phyloP scores from a whole-genome alignment of 2,329 filamentous ascomycete genomes.

The Fusarium guadeloupense region DNA sequence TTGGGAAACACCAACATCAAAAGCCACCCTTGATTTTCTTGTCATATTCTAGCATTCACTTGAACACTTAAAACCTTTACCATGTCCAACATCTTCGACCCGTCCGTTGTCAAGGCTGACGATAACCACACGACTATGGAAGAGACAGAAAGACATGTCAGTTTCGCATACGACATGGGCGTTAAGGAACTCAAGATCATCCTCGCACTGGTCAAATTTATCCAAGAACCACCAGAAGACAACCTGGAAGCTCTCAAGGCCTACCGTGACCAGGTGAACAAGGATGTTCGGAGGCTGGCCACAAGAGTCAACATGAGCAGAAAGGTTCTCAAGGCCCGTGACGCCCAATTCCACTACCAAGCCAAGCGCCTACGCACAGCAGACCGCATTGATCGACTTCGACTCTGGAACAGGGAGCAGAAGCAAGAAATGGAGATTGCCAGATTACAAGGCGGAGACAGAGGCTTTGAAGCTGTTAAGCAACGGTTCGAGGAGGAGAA shows the following conservation, averaged over 20 bases:
- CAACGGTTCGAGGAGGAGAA: slow-evolving; percentile 27
- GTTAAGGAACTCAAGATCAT: slow-evolving; percentile 27
- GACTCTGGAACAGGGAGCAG: slow-evolving; percentile 32
- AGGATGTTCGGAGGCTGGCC: slow-evolving; percentile 13
- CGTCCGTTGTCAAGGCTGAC: slow-evolving; percentile 20
- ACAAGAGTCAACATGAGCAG: slow-evolving; percentile 25
- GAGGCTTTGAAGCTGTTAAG: slow-evolving; percentile 14
- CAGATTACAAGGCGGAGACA: slow-evolving; percentile 14
- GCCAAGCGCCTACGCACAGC: slow-evolving; percentile 30
- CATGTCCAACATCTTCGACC: slow-evolving; percentile 25
- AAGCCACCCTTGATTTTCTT: background rate
- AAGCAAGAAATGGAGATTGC: slow-evolving; percentile 22
- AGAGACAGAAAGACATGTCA: slow-evolving; percentile 28
- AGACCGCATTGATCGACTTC: slow-evolving; percentile 28
- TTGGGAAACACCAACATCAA: slow-evolving; percentile 7
- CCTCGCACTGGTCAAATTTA: slow-evolving; percentile 11
- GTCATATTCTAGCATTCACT: background rate
- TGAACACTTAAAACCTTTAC: background rate
- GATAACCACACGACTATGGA: slow-evolving; percentile 20
- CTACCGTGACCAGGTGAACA: slow-evolving; percentile 7
- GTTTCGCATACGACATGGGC: slow-evolving; percentile 27
- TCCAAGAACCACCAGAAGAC: slow-evolving; percentile 7
- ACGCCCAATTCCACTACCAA: slow-evolving; percentile 29
- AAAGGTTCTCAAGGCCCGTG: slow-evolving; percentile 24
- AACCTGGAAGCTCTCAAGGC: slow-evolving; percentile 15